Percentiles rank a stretch among this genome's conserved stretches.
Conservation (phyloP, 83 land plant genomes). For the Diphasiastrum complanatum region DNA sequence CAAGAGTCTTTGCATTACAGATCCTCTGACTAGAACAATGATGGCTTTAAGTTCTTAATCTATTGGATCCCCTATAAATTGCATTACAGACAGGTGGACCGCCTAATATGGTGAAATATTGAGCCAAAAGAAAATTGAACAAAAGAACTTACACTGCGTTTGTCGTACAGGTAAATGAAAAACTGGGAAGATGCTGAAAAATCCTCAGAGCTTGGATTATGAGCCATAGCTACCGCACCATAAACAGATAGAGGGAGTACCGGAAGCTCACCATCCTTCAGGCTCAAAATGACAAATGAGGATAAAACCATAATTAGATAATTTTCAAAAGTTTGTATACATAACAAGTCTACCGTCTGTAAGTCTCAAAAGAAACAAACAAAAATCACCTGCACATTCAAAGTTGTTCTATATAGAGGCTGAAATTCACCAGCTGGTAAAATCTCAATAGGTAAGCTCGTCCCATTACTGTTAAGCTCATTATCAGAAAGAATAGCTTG, state of each 20-base stretch:
- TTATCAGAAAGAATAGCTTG: slow-evolving; percentile 81
- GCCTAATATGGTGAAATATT: neutral
- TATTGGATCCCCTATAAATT: neutral
- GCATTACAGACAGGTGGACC: neutral
- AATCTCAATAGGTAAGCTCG: slow-evolving; percentile 67
- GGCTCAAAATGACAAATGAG: neutral
- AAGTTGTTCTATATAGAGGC: slow-evolving; percentile 70
- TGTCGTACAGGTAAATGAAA: slow-evolving; percentile 91
- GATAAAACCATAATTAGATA: too few species aligned
- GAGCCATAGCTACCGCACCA: slow-evolving; percentile 98
- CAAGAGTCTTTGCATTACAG: neutral
- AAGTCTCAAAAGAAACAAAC: neutral
- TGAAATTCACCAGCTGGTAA: slow-evolving; percentile 93
- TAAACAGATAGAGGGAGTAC: slow-evolving; percentile 93
- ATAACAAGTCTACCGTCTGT: too few species aligned
- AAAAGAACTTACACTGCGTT: slow-evolving; percentile 52
- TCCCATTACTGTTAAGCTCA: slow-evolving; percentile 36
- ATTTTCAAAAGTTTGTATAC: too few species aligned
- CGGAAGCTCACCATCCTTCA: slow-evolving; percentile 91
- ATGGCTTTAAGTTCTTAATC: neutral
- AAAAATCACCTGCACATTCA: slow-evolving; percentile 71
- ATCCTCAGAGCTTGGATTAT: slow-evolving; percentile 65
- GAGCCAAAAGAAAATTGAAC: neutral
- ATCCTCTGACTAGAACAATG: slow-evolving; percentile 1
- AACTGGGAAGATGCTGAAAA: slow-evolving; percentile 82